Evolutionary conservation across 495 filamentous ascomycete species (phyloP), one percentile per base, ranked within the genome.

Genomic region (Xylaria intraflava): DNA sequence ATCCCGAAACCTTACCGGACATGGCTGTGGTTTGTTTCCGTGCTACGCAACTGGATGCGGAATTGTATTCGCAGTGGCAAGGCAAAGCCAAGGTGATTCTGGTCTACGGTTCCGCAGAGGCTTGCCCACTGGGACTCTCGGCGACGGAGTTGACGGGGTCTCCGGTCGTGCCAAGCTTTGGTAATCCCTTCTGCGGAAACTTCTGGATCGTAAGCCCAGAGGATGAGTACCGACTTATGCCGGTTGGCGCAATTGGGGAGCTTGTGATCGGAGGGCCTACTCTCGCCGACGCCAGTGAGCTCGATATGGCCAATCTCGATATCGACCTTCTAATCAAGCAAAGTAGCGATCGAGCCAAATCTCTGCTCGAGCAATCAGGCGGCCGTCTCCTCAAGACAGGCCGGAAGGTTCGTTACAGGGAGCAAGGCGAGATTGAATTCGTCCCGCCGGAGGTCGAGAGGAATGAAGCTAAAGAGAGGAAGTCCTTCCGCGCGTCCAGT

Each of bases 181-280:
- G 69, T 7, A 65, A 64, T 2, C 72, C 75, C 14, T 73, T 76
- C 44, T 65, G 62, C 12, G 73, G 73, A 2, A 68, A 62, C 22
- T 70, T 75, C 17, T 65, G 72, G 63, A 67, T 78, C 38, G 75
- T 78, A 24, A 72, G 69, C 43, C 72, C 70, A 4, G 72, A 78
- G n/a, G 73, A 77, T 46, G 70, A 69, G 24, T 72, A 70, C 51
- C 70, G 71, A 20, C 67, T 70, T 24, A 62, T 76, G 52, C 75
- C 75, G 0, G 59, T 77, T 14, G 75, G 75, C 0, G 72, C 75
- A 0, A 58, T 75, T 14, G 75, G 75, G 2, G 75, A 78, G 53
- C 67, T 78, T 1, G 69, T 77, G 1, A 68, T 78, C 19, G 71
- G 74, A 35, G 73, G 71, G 0, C 71, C 72, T 17, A 76, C 74